Conservation (phyloP, 73 alveolate species). For the Tetrahymena thermophila region DNA sequence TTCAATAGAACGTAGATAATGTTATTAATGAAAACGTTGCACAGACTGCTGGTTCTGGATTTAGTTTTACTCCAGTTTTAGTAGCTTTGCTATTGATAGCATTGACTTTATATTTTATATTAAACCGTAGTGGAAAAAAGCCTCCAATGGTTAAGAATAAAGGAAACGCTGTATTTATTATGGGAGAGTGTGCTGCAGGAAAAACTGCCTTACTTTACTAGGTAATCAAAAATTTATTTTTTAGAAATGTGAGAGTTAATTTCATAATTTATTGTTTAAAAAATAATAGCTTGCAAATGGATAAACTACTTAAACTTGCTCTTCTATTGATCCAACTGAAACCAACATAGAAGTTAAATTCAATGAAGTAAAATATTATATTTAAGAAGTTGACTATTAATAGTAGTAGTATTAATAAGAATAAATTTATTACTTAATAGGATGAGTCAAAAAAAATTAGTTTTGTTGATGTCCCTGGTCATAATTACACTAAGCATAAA, state of each 20-base stretch:
- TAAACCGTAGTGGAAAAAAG: background rate
- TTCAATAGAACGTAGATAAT: background rate
- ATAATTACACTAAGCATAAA: background rate
- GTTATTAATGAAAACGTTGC: background rate
- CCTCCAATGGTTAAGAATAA: background rate
- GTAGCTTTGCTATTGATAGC: background rate
- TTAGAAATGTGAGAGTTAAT: no score
- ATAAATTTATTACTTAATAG: background rate
- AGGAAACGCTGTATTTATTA: background rate
- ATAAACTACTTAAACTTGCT: background rate
- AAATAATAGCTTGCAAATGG: background rate
- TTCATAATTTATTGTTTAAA: background rate
- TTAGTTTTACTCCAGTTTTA: background rate
- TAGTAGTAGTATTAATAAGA: background rate
- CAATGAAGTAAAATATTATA: background rate
- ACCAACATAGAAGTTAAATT: background rate
- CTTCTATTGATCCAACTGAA: background rate
- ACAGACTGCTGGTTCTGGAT: background rate
- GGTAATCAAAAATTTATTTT: background rate
- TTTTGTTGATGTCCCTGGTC: background rate
- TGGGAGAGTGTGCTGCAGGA: background rate
- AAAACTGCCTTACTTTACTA: background rate
- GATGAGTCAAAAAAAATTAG: background rate
- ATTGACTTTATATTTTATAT: background rate
- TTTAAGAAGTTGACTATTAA: background rate